Evolutionary conservation across 768 basidiomycete genomes (phyloP), one percentile per base, ranked within the genome.

Genomic region (Kwoniella shandongensis): DNA sequence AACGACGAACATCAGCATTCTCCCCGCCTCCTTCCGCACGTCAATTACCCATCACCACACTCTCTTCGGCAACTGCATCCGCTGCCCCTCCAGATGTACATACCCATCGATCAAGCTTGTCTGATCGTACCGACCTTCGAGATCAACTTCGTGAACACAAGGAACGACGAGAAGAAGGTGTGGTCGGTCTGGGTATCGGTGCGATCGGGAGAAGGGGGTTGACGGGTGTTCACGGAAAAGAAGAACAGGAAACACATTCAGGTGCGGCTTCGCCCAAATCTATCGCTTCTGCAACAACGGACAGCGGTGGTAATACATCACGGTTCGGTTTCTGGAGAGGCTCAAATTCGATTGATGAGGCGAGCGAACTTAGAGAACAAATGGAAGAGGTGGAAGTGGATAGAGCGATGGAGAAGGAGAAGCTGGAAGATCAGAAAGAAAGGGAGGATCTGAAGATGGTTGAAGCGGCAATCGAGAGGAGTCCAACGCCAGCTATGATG

Each of bases 361-460:
- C 61, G 42, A 52, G 55, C 17, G 56, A 67, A 13, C 38, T 70
- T 18, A 55, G 51, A 47, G 62, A 66, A 20, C 44, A 56, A 47
- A 58, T 72, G 15, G 50, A 57, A n/a, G 70, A 72, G 42, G 52
- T 67, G 4, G 62, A 65, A 46, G 67, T 72, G 11, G 67, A 72
- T 26, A 41, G 59, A 45, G 70, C 67, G 54, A 72, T 72, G 70
- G 51, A 66, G 51, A 61, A 58, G 52, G 70, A 67, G 44, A 42
- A 45, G 27, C 41, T 48, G 30, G 69, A 68, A 38, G 67, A 58
- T 15, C 29, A 54, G 47, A 66, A 62, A 45, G 66, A 66, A 35
- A 32, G 30, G 35, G 61, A 69, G 27, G 69, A 69, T 11, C 26
- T 47, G 41, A 63, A 51, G 41, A 45, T 59, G 25, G 61, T 70